Base-by-base conservation (phyloP, 164 flowering plant genomes). In the Cinnamomum chago region DNA sequence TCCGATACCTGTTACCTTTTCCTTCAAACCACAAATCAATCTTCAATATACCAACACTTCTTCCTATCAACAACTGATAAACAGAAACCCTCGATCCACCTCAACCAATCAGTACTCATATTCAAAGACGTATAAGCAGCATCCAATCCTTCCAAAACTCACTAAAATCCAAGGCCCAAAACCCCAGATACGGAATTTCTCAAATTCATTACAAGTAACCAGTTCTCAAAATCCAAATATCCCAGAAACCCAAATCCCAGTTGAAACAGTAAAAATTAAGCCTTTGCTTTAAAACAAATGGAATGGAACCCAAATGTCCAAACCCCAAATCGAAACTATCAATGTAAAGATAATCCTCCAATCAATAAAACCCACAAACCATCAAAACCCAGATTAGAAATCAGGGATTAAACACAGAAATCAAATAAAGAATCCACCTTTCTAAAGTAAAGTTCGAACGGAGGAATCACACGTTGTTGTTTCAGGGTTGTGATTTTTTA, bases 31-130 rank as follows among this genome's bases (percentile, higher is more conserved):
- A 30, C 35, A 30, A 30, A 30, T 30, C 35, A 30, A 30, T 30
- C 5, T 30, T 30, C 35, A 30, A 30, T 30, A 30, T 30, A 30
- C 35, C 35, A 30, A 30, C 35, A 30, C 5, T 30, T 30, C 35
- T 58, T 64, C 40, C 7, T 58, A 68, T 35, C 24, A 40, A 40
- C 47, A 40, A 40, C 11, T 40, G 1, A 33, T 50, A 71, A 50
- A 25, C 27, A 14, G 40, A 10, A 33, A 58, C 66, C 25, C 50
- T 6, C 55, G 65, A 23, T 51, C 18, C 40, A 35, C 69, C 23
- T 65, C 51, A 58, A 71, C 33, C 50, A 13, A 35, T 20, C 73
- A n/a, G 65, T 52, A 71, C 18, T 60, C 50, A 52, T 52, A 58
- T 14, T 58, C 40, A 10, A 10, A 13, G 14, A 73, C 2, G 68